A percentile compares a stretch with the other conserved stretches of the same genome.
Evolutionary conservation across 495 filamentous ascomycete species (phyloP).

Genomic region (Talaromyces wortmannii): DNA sequence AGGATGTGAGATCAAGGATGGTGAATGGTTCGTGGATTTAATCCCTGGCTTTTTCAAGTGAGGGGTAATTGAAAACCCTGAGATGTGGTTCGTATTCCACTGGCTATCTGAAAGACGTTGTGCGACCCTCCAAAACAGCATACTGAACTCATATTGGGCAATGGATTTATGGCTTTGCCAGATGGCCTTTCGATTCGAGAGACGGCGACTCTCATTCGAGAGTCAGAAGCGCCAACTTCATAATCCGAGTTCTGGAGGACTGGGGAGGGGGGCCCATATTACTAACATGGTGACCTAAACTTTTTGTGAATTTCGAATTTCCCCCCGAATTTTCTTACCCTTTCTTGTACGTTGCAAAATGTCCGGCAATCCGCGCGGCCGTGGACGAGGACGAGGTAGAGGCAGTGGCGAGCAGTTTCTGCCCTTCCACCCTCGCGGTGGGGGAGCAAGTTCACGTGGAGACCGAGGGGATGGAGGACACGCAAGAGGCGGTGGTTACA

Average conservation of each 20-base stretch:
- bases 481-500: background rate
- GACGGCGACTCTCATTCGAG: background rate
- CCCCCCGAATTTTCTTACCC: background rate
- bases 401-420: slow-evolving; percentile 2
- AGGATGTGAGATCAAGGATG: background rate
- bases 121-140: background rate
- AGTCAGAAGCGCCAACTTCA: background rate
- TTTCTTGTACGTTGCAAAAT: background rate
- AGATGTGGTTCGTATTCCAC: background rate
- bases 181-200: background rate
- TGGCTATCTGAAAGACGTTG: background rate
- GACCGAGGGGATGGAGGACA: slow-evolving; percentile 9
- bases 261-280: too few species aligned
- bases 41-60: background rate
- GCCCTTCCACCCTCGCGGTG: slow-evolving; percentile 7
- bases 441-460: slow-evolving; percentile 7
- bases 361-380: background rate
- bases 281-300: too few species aligned
- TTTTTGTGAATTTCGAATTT: background rate
- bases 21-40: background rate
- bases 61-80: background rate
- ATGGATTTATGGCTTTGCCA: background rate
- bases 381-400: slow-evolving; percentile 9
- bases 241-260: background rate
- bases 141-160: background rate